Base-by-base conservation (phyloP, 495 filamentous ascomycete genomes). In the Aspergillus homomorphus region DNA sequence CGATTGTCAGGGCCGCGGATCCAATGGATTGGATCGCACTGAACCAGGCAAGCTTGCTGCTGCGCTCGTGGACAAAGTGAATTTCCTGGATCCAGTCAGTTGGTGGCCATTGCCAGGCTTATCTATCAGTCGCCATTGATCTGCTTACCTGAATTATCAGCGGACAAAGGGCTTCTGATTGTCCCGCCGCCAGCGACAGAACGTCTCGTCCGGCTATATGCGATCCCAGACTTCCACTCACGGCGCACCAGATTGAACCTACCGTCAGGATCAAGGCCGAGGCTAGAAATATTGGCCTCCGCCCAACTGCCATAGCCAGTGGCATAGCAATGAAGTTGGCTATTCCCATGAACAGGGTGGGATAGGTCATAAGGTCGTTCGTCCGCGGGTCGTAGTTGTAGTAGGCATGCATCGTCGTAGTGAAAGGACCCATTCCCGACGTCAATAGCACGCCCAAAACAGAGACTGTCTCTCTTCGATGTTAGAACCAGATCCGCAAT, bases 331-430 rank as follows among this genome's bases (percentile, higher is more conserved):
- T 64, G 0, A 69, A 30, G 45, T 69, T 69, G 2, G 64, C 67
- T 16, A 69, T 42, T 4, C 67, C 67, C 67, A 69, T 69, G 60
- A 69, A 69, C 22, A 69, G 45, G 0, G 67, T 69, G 22, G 67
- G 67, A 33, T 69, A 67, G 0, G 64, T 67, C 52, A 66, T 24
- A 15, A 69, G 62, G 44, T 69, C 67, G 38, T 59, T 63, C 2
- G 58, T 58, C 4, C 58, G 61, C 1, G 55, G n/a, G 44, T 67
- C 56, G 28, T 69, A 33, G 3, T 61, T 62, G 4, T 62, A 62
- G 28, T 69, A 69, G 45, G 50, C 54, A 7, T 57, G 51, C 50
- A 51, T 49, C 4, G 65, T 56, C 5, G 56, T 46, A 1, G 59
- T 56, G 51, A 66, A 64, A 20, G 66, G 53, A 8, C 67, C 67